phyloP scores from a whole-genome alignment of 768 basidiomycete genomes.

The Rhizopogon sp. region DNA sequence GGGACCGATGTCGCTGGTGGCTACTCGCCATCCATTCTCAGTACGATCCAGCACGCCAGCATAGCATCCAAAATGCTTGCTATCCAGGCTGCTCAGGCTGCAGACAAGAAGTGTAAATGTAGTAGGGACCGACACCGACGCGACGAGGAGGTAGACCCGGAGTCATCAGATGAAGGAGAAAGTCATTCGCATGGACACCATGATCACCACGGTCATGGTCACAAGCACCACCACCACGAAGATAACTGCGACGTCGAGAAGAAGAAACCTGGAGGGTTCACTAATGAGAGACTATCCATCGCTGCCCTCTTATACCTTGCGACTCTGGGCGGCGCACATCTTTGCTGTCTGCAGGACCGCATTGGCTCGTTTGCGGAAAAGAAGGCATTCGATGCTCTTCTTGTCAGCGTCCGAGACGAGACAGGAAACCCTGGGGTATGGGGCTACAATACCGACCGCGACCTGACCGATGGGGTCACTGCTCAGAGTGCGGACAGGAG shows the following conservation, averaged over 20 bases:
- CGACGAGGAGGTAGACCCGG: background rate
- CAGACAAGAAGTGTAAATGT: slow-evolving; percentile 5
- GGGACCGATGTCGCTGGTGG: slow-evolving; percentile 94
- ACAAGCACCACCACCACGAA: background rate
- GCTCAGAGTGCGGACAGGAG: slow-evolving; percentile 24
- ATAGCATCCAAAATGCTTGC: slow-evolving; percentile 75
- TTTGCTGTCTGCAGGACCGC: slow-evolving; percentile 63
- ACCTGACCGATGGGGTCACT: slow-evolving; percentile 29
- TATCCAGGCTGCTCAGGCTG: slow-evolving; percentile 30
- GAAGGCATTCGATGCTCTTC: slow-evolving; percentile 87
- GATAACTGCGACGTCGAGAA: background rate
- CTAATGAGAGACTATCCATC: slow-evolving; percentile 61
- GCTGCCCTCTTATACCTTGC: slow-evolving; percentile 84
- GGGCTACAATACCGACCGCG: slow-evolving; percentile 23
- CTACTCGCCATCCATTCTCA: slow-evolving; percentile 75
- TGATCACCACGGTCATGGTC: background rate
- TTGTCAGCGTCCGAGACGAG: slow-evolving; percentile 54
- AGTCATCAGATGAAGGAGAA: background rate
- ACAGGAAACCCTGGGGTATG: slow-evolving; percentile 55
- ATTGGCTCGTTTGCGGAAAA: slow-evolving; percentile 77
- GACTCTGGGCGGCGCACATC: slow-evolving; percentile 84
- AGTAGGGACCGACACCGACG: background rate
- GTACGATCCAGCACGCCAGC: slow-evolving; percentile 68
- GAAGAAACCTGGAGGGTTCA: slow-evolving; percentile 28
- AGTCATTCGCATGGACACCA: background rate